These are phyloP conservation scores for Syzygium grande DNA, from an alignment of 345 rosid genomes.

Conservation along the genomic window DNA sequence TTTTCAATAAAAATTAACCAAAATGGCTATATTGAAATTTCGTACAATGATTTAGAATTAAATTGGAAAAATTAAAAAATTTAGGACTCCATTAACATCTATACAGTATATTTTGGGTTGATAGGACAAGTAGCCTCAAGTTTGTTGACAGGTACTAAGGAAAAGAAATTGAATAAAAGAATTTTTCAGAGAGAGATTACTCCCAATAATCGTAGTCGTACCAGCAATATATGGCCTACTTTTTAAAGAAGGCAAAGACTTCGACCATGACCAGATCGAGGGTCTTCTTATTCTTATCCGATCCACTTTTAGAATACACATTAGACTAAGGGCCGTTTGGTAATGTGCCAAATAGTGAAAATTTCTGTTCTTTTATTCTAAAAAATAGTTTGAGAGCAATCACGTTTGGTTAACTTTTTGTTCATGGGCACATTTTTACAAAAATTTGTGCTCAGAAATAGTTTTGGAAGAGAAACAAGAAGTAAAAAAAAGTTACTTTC, in stretches of 20 bases:
- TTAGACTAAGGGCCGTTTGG: too few species aligned
- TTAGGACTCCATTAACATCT: background rate
- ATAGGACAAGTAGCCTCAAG: background rate
- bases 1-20: rapidly evolving
- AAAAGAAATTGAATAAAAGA: background rate
- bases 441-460: too few species aligned
- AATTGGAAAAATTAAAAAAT: background rate
- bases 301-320: background rate
- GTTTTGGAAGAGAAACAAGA: too few species aligned
- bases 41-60: background rate
- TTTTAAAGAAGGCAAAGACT: background rate
- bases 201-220: background rate
- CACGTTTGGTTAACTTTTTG: too few species aligned
- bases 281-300: background rate
- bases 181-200: background rate
- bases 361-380: too few species aligned
- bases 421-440: too few species aligned
- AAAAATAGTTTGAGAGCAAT: too few species aligned
- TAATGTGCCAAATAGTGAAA: too few species aligned
- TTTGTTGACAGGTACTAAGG: background rate
- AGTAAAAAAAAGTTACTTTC: too few species aligned
- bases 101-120: background rate
- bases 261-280: background rate
- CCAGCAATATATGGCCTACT: background rate
- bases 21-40: background rate